phyloP scores from a whole-genome alignment of 331 rosid species.

The Malus hybrid region DNA sequence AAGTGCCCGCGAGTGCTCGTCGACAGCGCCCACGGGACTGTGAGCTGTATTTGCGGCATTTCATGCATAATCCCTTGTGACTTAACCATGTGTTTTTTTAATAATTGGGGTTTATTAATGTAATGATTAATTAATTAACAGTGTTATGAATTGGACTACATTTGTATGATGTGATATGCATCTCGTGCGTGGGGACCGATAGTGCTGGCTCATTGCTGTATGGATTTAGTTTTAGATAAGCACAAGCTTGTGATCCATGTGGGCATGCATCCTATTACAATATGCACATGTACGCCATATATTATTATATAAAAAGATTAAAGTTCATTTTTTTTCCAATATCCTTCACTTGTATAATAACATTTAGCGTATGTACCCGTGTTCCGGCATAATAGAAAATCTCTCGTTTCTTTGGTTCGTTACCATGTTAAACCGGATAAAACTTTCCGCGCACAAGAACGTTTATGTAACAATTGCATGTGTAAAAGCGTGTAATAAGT shows the following conservation, averaged over 20 bases:
- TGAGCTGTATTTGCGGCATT: neutral
- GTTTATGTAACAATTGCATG: neutral
- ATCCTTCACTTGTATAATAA: rapidly evolving
- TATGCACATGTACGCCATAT: no score
- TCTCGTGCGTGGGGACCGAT: neutral
- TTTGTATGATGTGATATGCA: neutral
- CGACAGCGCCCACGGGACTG: neutral
- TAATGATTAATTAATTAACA: neutral
- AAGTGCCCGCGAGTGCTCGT: neutral
- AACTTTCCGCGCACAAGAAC: no score
- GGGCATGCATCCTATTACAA: no score
- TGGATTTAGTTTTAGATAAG: slow-evolving; percentile 21
- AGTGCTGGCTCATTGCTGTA: neutral
- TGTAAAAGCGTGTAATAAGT: no score
- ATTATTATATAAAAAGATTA: no score
- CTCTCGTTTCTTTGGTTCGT: neutral
- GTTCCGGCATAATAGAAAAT: no score
- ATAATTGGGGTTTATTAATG: neutral
- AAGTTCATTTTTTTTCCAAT: no score
- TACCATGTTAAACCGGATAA: no score
- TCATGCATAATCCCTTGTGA: neutral
- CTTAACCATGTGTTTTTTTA: neutral
- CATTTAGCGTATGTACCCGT: no score
- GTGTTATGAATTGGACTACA: neutral
- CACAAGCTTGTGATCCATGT: neutral